Conservation (phyloP, 2,329 filamentous ascomycete genomes). For the Pezicula neosporulosa region DNA sequence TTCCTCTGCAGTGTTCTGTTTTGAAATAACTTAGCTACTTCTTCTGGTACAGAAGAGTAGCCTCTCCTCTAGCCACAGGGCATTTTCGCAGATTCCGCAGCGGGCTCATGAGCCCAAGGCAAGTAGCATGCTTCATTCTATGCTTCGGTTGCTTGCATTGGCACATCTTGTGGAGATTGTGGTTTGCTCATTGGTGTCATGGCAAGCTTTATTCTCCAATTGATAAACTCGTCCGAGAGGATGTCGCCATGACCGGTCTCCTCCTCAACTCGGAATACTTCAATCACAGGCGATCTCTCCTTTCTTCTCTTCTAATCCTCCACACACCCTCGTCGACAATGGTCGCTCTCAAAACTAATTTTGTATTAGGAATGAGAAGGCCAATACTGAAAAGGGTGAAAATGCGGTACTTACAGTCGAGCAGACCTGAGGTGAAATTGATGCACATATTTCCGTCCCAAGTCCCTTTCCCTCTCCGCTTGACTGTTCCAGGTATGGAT, state of each 20-base stretch:
- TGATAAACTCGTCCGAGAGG: conserved; percentile 71
- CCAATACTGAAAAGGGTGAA: conserved; percentile 16
- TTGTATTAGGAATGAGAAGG: conserved; percentile 12
- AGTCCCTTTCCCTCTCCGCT: conserved; percentile 54
- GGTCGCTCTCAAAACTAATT: conserved; percentile 57
- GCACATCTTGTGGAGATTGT: not conserved
- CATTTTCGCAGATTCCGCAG: too few relatives aligned
- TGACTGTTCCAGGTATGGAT: conserved; percentile 72
- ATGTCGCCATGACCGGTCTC: conserved; percentile 75
- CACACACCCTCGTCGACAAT: conserved; percentile 70
- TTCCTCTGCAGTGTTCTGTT: too few relatives aligned
- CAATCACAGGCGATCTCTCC: conserved; percentile 61
- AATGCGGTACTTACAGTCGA: conserved; percentile 60
- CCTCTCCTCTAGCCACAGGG: too few relatives aligned
- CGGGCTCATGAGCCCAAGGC: too few relatives aligned
- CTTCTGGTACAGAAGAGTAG: too few relatives aligned
- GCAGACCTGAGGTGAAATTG: conserved; percentile 76
- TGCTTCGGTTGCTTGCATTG: not conserved
- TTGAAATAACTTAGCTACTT: too few relatives aligned
- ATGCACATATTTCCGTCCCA: conserved; percentile 96
- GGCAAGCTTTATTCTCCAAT: conserved; percentile 52
- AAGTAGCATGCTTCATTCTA: not conserved
- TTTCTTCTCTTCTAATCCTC: conserved; percentile 68
- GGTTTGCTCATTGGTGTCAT: not conserved
- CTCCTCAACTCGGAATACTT: conserved; percentile 71